Conservation (phyloP, 805 yeast genomes). For the Kazachstania psychrophila region DNA sequence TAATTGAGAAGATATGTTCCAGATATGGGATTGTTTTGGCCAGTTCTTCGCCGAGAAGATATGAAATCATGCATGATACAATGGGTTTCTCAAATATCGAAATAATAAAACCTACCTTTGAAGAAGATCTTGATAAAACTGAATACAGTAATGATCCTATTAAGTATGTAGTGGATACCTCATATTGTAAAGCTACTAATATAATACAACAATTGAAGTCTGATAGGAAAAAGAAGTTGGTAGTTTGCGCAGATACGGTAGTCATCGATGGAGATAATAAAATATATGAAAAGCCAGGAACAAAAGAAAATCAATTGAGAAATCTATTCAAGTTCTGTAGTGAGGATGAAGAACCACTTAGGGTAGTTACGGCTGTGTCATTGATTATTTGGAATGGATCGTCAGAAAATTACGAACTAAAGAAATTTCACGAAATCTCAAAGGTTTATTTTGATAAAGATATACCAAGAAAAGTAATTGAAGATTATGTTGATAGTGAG, state of each 20-base stretch:
- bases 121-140: conserved; percentile 61
- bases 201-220: conserved; percentile 39
- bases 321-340: conserved; percentile 38
- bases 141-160: conserved; percentile 13
- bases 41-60: conserved; percentile 75
- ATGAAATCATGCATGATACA: conserved; percentile 51
- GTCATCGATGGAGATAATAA: conserved; percentile 47
- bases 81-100: conserved; percentile 41
- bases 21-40: conserved; percentile 50
- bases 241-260: conserved; percentile 73
- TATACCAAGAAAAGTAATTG: conserved; percentile 46
- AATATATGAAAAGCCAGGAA: conserved; percentile 76
- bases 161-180: conserved; percentile 61
- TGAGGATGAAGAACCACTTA: conserved; percentile 39
- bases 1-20: not conserved
- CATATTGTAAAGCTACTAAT: conserved; percentile 55
- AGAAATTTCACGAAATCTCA: conserved; percentile 36
- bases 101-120: conserved; percentile 57
- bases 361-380: conserved; percentile 48
- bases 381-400: conserved; percentile 28
- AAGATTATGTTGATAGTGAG: conserved; percentile 52
- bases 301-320: conserved; percentile 39
- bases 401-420: conserved; percentile 2
- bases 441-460: conserved; percentile 33
- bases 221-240: conserved; percentile 13